Base-by-base conservation (phyloP, 2,329 filamentous ascomycete species). In the Sclerotinia sclerotiorum region DNA sequence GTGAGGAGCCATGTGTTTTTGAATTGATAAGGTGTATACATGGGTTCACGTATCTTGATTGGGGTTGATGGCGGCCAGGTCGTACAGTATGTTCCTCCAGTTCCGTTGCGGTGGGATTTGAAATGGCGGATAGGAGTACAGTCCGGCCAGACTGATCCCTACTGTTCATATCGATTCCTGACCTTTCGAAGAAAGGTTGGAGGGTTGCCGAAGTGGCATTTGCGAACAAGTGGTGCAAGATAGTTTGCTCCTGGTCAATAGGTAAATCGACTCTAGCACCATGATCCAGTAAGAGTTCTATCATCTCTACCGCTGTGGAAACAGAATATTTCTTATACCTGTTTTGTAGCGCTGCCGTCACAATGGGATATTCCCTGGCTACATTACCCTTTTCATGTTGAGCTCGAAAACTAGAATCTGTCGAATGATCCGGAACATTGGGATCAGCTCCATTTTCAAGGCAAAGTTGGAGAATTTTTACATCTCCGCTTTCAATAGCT, bases 371-470 rank as follows among this genome's bases (percentile, higher is more conserved):
- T 39, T 56, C 39, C 1, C 21, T 56, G 10, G n/a, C 11, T 27
- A 17, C 35, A 42, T 27, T 27, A 17, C 1, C 10, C 3, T 5
- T 24, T 21, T 15, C 13, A 15, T 24, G 3, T 24, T 19, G 32
- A n/a, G 55, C 21, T 57, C 24, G 32, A n/a, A 19, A 57, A n/a
- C 46, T 46, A n/a, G 46, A 24, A 17, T 39, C 32, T 27, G 42
- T 46, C 15, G 29, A 57, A 13, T 39, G 19, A 32, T 56, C 51
- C 19, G 17, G 46, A 19, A 13, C 15, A 62, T 62, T 69, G 21
- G 54, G 60, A 24, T 69, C 42, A 13, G 56, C 63, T 60, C 55
- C 48, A 19, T 24, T 56, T 6, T 61, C 27, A 32, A 69, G 55
- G 11, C 10, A 61, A 21, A 69, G 21, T 17, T 62, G 32, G 5